phyloP scores from a whole-genome alignment of 345 rosid species.

The Eucalyptus sp. region DNA sequence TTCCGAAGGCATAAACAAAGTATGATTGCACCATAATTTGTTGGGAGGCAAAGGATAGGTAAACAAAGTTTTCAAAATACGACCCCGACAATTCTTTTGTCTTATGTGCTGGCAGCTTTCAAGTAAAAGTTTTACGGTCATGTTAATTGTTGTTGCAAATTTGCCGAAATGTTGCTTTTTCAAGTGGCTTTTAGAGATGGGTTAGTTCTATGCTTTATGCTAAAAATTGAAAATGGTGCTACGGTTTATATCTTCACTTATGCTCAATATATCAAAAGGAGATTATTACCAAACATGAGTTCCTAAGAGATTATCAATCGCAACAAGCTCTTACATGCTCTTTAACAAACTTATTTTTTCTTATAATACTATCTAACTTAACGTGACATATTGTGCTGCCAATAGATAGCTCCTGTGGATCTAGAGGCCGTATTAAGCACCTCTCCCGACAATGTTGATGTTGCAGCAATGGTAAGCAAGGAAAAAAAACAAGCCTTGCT shows the following conservation, averaged over 20 bases:
- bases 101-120: constrained; percentile 14
- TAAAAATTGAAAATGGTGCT: too few species aligned
- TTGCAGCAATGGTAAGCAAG: constrained; percentile 53
- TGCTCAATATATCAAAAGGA: too few species aligned
- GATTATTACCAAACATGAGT: too few species aligned
- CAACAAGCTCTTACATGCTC: background rate
- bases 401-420: constrained; percentile 80
- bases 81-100: background rate
- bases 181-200: too few species aligned
- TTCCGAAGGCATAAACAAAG: too few species aligned
- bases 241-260: too few species aligned
- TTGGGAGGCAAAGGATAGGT: too few species aligned
- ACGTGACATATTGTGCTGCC: background rate
- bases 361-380: background rate
- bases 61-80: too few species aligned
- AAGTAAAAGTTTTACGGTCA: constrained; percentile 18
- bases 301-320: too few species aligned
- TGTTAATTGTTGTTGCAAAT: background rate
- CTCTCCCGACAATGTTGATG: constrained; percentile 64
- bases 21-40: too few species aligned
- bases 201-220: too few species aligned
- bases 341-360: background rate
- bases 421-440: constrained; percentile 47
- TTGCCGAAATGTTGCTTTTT: background rate
- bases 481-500: background rate